Evolutionary conservation across 495 filamentous ascomycete species (phyloP).

Genomic region (Daldinia loculata): DNA sequence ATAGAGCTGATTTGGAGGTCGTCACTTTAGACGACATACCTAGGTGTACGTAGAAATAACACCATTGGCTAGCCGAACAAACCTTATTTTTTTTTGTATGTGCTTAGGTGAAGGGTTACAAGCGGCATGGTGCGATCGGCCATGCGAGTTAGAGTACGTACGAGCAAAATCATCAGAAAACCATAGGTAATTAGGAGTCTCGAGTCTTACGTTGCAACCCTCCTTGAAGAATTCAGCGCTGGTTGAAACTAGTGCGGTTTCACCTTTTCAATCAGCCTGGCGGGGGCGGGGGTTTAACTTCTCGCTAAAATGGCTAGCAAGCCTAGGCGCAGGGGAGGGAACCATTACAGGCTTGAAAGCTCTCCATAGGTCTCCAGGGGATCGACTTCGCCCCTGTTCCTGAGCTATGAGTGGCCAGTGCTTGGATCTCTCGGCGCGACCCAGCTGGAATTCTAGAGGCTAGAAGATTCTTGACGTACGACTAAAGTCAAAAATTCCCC

Average conservation of each 20-base stretch:
- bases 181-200: background rate
- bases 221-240: constrained; percentile 8
- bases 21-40: background rate
- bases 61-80: constrained; percentile 5
- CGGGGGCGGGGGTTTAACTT: constrained; percentile 31
- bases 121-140: background rate
- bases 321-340: constrained; percentile 12
- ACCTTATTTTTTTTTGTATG: constrained; percentile 10
- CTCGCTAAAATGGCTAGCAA: constrained; percentile 25
- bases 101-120: background rate
- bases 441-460: constrained; percentile 30
- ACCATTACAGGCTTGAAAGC: constrained; percentile 6
- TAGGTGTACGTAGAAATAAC: background rate
- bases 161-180: background rate
- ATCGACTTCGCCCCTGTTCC: constrained; percentile 28
- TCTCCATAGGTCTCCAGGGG: constrained; percentile 14
- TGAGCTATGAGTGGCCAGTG: constrained; percentile 31
- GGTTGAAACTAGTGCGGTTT: constrained; percentile 41
- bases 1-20: constrained; percentile 1
- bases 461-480: constrained; percentile 22
- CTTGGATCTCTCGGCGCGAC: constrained; percentile 33
- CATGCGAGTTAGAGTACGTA: background rate
- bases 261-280: constrained; percentile 25
- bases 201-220: background rate
- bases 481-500: constrained; percentile 22